Evolutionary conservation across 768 basidiomycete genomes (phyloP), one percentile per base, ranked within the genome.

Genomic region (Pholiota molesta): DNA sequence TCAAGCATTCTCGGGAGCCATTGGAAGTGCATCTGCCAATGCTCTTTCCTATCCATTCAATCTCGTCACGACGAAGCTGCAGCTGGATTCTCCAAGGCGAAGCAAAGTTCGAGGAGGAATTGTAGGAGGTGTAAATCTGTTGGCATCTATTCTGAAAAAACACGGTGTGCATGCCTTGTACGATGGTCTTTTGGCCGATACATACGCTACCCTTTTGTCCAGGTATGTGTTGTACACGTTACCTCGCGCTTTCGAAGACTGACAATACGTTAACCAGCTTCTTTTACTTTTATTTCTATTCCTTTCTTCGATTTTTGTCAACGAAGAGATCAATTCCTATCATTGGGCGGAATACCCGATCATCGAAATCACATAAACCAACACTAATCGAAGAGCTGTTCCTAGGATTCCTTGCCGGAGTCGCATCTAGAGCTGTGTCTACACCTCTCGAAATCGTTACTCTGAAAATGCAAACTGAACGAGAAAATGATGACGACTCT

Each of bases 281-380:
- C 65, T 74, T 86, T 57, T 88, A 86, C 66, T 87, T 85, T 64
- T 85, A 85, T 62, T 77, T 82, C 62, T 87, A 86, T 67, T 78
- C 86, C 0, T 79, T 81, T 61, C 75, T 87, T 13, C 70, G 76
- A 1, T 75, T 75, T 7, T 56, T 81, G 13, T 76, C 79, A 5
- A 77, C 79, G 1, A 75, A 75, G 9, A 71, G 79, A 19, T 72
- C 65, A 13, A 62, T 71, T 16, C 60, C 65, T 1, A 57, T 64
- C 29, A 39, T 51, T 2, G 55, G 51, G 13, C 44, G 54, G 19
- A 52, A 47, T 17, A 29, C 42, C 35, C 63, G 60, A 57, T 47
- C 62, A 31, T 57, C 21, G 21, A 66, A 62, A 35, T 21, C 65
- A 17, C 72, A 78, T 53, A 78, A 77, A 62, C 77, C 76, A n/a